A percentile compares a stretch with the other conserved stretches of the same genome.
Evolutionary conservation across 257 asterid species (phyloP).

Genomic region (Gardenia jasminoides): DNA sequence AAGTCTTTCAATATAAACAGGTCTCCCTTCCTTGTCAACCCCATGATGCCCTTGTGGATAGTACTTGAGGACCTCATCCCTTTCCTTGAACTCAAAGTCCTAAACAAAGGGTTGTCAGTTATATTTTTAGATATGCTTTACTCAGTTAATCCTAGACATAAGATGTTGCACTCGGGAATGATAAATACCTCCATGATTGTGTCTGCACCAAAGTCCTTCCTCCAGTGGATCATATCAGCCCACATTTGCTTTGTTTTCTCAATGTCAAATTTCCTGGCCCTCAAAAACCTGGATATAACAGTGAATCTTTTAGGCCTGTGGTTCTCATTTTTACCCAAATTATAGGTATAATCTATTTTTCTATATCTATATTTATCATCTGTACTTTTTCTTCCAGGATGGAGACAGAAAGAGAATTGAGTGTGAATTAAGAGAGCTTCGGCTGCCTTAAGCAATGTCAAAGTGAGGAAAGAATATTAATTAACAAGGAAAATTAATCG

Average conservation of each 20-base stretch:
- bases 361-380: background rate
- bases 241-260: slow-evolving; percentile 98
- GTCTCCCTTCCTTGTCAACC: slow-evolving; percentile 88
- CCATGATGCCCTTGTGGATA: slow-evolving; percentile 98
- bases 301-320: background rate
- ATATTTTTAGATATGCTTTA: background rate
- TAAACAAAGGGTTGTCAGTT: slow-evolving; percentile 5
- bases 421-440: background rate
- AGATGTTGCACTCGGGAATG: background rate
- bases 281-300: slow-evolving; percentile 60
- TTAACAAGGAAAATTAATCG: background rate
- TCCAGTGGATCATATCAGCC: slow-evolving; percentile 95
- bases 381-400: background rate
- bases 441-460: background rate
- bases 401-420: background rate
- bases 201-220: slow-evolving; percentile 89
- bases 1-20: slow-evolving; percentile 78
- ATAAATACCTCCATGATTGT: slow-evolving; percentile 67
- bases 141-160: background rate
- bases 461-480: background rate
- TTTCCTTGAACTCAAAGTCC: slow-evolving; percentile 86
- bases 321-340: background rate
- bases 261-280: slow-evolving; percentile 83
- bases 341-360: background rate
- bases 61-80: slow-evolving; percentile 75